Evolutionary conservation across 345 rosid genomes (phyloP).

Genomic region (Eutrema japonicum): DNA sequence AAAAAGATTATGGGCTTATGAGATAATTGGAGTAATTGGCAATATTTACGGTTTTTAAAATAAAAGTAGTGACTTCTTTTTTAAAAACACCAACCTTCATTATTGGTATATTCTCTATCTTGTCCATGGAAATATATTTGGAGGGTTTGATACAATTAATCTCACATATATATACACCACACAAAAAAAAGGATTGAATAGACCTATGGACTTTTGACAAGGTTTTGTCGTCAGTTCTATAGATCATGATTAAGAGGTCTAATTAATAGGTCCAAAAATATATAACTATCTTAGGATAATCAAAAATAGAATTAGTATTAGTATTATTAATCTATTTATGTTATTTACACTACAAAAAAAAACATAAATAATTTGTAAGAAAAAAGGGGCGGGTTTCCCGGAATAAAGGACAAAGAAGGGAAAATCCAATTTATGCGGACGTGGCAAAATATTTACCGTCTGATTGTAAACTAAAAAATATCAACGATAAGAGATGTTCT

Average conservation of each 20-base stretch:
- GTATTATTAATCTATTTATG: neutral
- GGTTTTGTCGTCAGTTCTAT: slow-evolving; percentile 27
- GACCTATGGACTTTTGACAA: slow-evolving; percentile 19
- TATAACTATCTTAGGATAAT: slow-evolving; percentile 35
- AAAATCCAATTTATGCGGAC: slow-evolving; percentile 33
- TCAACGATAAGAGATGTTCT: slow-evolving; percentile 24
- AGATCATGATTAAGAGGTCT: slow-evolving; percentile 39
- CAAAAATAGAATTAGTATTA: slow-evolving; percentile 19
- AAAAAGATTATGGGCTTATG: slow-evolving; percentile 33
- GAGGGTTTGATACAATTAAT: neutral
- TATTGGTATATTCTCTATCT: neutral
- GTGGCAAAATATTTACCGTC: slow-evolving; percentile 36
- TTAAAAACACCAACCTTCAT: neutral
- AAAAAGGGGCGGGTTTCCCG: slow-evolving; percentile 50
- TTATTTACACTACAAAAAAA: slow-evolving; percentile 4
- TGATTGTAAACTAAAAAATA: slow-evolving; percentile 39
- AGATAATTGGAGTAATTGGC: slow-evolving; percentile 11
- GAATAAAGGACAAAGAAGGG: slow-evolving; percentile 46
- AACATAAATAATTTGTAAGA: neutral
- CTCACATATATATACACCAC: neutral
- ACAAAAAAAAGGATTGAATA: neutral
- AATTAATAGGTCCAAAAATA: slow-evolving; percentile 30
- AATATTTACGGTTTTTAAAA: neutral
- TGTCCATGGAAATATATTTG: neutral
- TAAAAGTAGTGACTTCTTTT: neutral